Evolutionary conservation across 1,139 yeast genomes (phyloP).

Genomic region (Meyerozyma elateridarum): DNA sequence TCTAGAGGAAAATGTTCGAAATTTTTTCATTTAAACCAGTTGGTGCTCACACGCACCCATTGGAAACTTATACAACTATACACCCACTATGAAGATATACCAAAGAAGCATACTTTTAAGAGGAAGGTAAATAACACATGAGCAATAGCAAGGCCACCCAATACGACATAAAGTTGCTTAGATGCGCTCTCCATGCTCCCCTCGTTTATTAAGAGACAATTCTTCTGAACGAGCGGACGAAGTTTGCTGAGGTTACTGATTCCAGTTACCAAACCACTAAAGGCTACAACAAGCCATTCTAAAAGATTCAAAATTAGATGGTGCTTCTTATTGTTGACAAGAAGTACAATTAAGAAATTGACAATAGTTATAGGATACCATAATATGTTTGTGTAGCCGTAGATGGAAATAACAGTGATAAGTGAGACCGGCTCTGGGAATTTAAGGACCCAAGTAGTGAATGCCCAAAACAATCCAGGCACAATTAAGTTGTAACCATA

Average conservation of each 20-base stretch:
- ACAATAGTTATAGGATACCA: slow-evolving; percentile 77
- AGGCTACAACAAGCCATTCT: slow-evolving; percentile 45
- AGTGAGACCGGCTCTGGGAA: slow-evolving; percentile 37
- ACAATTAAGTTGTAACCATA: slow-evolving; percentile 68
- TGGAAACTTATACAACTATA: too few species aligned
- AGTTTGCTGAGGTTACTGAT: slow-evolving; percentile 41
- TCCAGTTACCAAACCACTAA: slow-evolving; percentile 47
- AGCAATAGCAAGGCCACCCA: slow-evolving; percentile 25
- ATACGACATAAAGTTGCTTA: not conserved
- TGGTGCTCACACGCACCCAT: slow-evolving; percentile 1
- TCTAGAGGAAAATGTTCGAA: slow-evolving; percentile 1
- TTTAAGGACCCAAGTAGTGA: slow-evolving; percentile 41
- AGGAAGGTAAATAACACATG: slow-evolving; percentile 43
- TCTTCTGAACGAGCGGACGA: slow-evolving; percentile 36
- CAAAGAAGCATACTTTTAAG: slow-evolving; percentile 50
- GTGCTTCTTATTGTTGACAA: slow-evolving; percentile 35
- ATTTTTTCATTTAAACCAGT: not conserved
- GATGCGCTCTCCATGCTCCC: slow-evolving; percentile 16
- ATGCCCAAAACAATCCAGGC: slow-evolving; percentile 51
- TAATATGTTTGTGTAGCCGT: slow-evolving; percentile 72
- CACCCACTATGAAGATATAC: slow-evolving; percentile 21
- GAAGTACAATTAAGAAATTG: slow-evolving; percentile 44
- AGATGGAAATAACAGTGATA: slow-evolving; percentile 51
- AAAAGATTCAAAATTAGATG: slow-evolving; percentile 29
- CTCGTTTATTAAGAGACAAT: slow-evolving; percentile 26